Evolutionary conservation across 2,329 filamentous ascomycete species (phyloP).

Genomic region (Chaetomium olivaceum): DNA sequence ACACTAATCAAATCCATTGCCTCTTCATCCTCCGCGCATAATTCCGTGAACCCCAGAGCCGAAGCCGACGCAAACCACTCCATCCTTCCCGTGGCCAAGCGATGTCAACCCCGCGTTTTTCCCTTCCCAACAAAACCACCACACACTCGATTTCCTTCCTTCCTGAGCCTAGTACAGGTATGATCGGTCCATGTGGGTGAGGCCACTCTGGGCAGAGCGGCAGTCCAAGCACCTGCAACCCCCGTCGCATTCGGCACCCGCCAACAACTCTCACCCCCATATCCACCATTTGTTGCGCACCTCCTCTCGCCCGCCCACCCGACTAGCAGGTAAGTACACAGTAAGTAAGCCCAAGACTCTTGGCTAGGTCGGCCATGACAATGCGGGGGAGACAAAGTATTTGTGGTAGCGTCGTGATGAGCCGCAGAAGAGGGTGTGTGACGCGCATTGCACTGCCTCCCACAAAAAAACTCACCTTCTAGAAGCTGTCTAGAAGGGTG

Average conservation of each 20-base stretch:
- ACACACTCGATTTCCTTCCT: constrained; percentile 28
- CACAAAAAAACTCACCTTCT: constrained; percentile 22
- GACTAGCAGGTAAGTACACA: neutral
- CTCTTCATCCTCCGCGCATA: neutral
- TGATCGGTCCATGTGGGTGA: constrained; percentile 23
- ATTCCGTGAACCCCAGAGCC: neutral
- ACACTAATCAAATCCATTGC: neutral
- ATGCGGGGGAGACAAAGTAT: neutral
- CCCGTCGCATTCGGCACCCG: neutral
- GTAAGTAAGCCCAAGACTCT: neutral
- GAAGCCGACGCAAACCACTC: constrained; percentile 23
- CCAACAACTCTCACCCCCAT: neutral
- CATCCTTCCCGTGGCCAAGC: neutral
- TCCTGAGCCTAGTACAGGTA: constrained; percentile 28
- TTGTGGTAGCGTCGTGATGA: neutral
- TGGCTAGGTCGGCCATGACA: neutral
- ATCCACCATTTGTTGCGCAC: neutral
- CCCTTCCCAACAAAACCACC: neutral
- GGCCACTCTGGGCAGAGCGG: neutral
- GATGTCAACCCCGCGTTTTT: constrained; percentile 18
- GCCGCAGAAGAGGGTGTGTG: constrained; percentile 7
- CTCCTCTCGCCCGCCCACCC: neutral
- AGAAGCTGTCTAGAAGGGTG: constrained; percentile 24
- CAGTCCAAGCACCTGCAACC: neutral
- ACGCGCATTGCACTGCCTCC: constrained; percentile 7